A percentile compares a stretch with the other conserved stretches of the same genome.
phyloP scores from a whole-genome alignment of 352 stramenopile genomes.

The Globisporangium mamillatum region DNA sequence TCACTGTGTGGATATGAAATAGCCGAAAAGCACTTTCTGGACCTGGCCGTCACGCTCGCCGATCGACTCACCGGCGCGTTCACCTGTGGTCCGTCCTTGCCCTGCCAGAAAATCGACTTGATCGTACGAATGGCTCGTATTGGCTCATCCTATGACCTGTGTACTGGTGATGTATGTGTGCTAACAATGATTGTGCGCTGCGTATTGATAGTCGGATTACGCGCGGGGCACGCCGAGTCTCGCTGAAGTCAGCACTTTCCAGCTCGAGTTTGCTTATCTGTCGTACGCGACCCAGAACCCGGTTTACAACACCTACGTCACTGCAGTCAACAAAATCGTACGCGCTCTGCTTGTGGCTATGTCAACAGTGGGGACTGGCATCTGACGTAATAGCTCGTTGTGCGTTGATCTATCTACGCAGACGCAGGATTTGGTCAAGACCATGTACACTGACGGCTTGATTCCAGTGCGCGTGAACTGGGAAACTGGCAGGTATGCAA shows the following conservation, averaged over 20 bases:
- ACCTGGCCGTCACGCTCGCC: constrained; percentile 36
- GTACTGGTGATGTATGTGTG: not conserved
- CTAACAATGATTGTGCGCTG: not conserved
- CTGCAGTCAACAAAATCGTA: constrained; percentile 37
- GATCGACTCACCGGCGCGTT: constrained; percentile 34
- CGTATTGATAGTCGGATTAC: not conserved
- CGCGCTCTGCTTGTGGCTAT: not conserved
- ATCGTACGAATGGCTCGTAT: constrained; percentile 17
- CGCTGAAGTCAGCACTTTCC: constrained; percentile 51
- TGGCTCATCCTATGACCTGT: not conserved
- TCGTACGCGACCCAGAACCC: constrained; percentile 31
- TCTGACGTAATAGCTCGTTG: not conserved
- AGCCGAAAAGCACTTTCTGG: constrained; percentile 45
- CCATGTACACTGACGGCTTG: constrained; percentile 35
- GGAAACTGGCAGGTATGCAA: constrained; percentile 14
- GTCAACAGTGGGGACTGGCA: too few species aligned
- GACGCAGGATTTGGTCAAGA: constrained; percentile 29
- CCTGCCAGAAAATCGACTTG: constrained; percentile 40
- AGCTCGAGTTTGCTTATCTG: constrained; percentile 68
- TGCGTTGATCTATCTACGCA: constrained; percentile 9
- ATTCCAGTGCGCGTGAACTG: constrained; percentile 44
- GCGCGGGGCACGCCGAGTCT: constrained; percentile 24
- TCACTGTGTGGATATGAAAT: not conserved
- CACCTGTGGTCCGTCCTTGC: constrained; percentile 29
- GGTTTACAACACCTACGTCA: constrained; percentile 33